A percentile compares a stretch with the other conserved stretches of the same genome.
phyloP scores from a whole-genome alignment of 257 asterid genomes.

The Handroanthus guayacan region DNA sequence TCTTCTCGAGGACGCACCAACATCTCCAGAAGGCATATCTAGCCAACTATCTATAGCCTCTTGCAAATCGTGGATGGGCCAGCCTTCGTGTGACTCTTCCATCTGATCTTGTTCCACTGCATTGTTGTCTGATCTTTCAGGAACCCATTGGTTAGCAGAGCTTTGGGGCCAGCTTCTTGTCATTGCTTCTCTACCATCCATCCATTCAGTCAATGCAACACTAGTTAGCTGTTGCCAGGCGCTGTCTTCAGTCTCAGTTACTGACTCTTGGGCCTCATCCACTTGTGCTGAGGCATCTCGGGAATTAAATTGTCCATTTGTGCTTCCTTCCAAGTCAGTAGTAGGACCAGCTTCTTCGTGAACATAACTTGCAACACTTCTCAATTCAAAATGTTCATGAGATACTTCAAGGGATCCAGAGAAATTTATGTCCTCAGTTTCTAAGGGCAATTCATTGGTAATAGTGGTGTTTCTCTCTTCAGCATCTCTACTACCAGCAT shows the following conservation, averaged over 20 bases:
- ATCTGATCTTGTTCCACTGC: constrained; percentile 49
- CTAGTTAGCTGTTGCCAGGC: constrained; percentile 24
- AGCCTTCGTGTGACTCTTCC: constrained; percentile 63
- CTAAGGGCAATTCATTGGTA: constrained; percentile 37
- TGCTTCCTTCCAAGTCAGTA: constrained; percentile 41
- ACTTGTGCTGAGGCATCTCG: constrained; percentile 50
- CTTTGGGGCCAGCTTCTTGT: constrained; percentile 47
- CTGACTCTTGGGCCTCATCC: constrained; percentile 54
- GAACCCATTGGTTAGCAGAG: constrained; percentile 49
- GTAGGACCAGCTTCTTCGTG: constrained; percentile 35
- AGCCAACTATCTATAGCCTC: constrained; percentile 80
- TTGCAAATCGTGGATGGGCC: constrained; percentile 65
- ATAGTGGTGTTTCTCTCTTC: constrained; percentile 36
- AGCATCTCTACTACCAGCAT: constrained; percentile 30
- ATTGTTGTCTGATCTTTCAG: constrained; percentile 44
- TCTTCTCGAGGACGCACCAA: constrained; percentile 51
- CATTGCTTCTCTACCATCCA: constrained; percentile 43
- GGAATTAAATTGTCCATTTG: constrained; percentile 43
- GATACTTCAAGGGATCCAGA: constrained; percentile 33
- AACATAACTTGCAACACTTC: constrained; percentile 40
- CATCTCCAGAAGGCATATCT: constrained; percentile 66
- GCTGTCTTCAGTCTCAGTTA: constrained; percentile 44
- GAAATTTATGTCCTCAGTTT: constrained; percentile 43
- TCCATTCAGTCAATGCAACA: constrained; percentile 45
- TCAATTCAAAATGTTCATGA: constrained; percentile 47